These are phyloP conservation scores for Stellera chamaejasme DNA, from an alignment of 345 rosid species.

Conservation along the genomic window DNA sequence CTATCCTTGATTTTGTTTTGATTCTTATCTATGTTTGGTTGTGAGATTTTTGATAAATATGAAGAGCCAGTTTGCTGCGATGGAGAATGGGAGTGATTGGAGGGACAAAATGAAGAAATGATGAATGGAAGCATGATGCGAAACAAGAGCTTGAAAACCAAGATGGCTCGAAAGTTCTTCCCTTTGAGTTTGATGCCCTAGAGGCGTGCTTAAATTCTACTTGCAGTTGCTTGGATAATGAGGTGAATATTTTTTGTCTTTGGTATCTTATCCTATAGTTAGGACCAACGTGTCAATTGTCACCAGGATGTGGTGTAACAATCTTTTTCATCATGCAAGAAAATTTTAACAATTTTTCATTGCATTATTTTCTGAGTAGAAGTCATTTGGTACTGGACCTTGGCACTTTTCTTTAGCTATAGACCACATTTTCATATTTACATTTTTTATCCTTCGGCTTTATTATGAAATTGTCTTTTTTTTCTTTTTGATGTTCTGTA, in stretches of 20 bases:
- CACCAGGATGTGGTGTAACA: background rate
- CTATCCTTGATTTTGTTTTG: too few relatives aligned
- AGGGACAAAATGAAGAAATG: too few relatives aligned
- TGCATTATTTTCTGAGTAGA: background rate
- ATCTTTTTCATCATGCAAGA: slow-evolving; percentile 30
- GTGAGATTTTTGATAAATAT: too few relatives aligned
- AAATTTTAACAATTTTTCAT: slow-evolving; percentile 15
- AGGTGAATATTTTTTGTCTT: slow-evolving; percentile 29
- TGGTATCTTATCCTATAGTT: background rate
- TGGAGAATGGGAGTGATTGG: too few relatives aligned
- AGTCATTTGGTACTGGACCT: background rate
- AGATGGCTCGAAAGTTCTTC: slow-evolving; percentile 48
- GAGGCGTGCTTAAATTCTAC: slow-evolving; percentile 70
- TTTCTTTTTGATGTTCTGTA: too few relatives aligned
- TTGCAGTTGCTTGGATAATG: slow-evolving; percentile 59
- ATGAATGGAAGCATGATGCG: slow-evolving; percentile 37
- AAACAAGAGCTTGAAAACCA: slow-evolving; percentile 54
- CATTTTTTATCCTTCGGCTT: background rate
- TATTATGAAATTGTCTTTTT: too few relatives aligned
- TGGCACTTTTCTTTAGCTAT: too few relatives aligned
- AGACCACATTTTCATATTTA: background rate
- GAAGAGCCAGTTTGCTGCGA: too few relatives aligned
- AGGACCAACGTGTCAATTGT: background rate
- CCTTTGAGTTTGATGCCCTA: slow-evolving; percentile 63
- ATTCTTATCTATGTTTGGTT: too few relatives aligned